Conservation (phyloP, 1,284 basidiomycete species). For the Moniliophthora roreri region DNA sequence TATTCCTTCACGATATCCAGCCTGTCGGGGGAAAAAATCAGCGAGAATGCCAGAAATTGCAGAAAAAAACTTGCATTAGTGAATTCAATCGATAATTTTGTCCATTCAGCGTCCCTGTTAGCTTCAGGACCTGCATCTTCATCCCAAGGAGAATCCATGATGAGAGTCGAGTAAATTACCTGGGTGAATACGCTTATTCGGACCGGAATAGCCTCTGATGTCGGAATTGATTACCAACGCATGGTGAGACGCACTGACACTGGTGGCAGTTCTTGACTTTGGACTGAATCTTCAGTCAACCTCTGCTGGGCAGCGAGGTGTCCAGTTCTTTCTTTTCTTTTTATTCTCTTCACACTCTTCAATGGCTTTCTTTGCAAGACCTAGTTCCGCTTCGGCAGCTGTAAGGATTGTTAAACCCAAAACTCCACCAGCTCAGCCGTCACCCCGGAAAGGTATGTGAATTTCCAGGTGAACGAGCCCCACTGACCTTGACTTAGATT, state of each 20-base stretch:
- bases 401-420: conserved; percentile 45
- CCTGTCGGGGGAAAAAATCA: conserved; percentile 45
- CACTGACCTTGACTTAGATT: conserved; percentile 40
- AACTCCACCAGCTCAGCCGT: conserved; percentile 16
- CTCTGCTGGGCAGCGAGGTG: conserved; percentile 21
- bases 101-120: conserved; percentile 56
- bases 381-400: conserved; percentile 36
- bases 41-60: not conserved
- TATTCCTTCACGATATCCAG: conserved; percentile 87
- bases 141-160: conserved; percentile 53
- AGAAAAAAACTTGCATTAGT: conserved; percentile 50
- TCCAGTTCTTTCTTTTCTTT: conserved; percentile 8
- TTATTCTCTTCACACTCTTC: conserved; percentile 11
- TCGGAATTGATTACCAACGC: not conserved
- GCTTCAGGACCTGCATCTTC: conserved; percentile 33
- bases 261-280: not conserved
- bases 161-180: too few relatives aligned
- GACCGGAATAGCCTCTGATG: too few relatives aligned
- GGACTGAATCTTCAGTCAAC: conserved; percentile 12
- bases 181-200: too few relatives aligned
- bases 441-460: conserved; percentile 38
- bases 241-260: too few relatives aligned
- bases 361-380: conserved; percentile 44
- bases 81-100: conserved; percentile 62
- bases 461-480: not conserved